These are phyloP conservation scores for Dryas alaskensis DNA, from an alignment of 306 rosid genomes.

Conservation along the genomic window DNA sequence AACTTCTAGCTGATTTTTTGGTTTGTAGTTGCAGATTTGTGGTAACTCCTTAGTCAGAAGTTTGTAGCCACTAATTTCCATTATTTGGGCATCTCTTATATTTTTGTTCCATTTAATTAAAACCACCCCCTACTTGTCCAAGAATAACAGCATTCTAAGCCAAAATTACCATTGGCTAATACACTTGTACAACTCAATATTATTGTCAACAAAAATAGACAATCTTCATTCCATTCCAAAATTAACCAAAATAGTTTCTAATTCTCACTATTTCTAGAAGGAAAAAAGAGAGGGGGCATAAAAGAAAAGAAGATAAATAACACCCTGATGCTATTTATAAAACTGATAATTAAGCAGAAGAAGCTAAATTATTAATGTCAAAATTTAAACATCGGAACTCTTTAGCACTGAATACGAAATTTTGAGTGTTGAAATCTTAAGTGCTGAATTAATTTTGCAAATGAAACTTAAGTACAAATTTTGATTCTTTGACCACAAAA, in stretches of 20 bases:
- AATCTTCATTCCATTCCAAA: background rate
- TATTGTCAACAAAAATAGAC: background rate
- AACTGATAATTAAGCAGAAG: too few species aligned
- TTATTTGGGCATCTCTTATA: background rate
- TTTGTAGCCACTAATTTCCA: constrained; percentile 25
- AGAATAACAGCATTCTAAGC: constrained; percentile 1
- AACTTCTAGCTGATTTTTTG: constrained; percentile 14
- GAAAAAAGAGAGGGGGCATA: background rate
- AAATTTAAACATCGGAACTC: too few species aligned
- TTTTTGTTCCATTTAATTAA: background rate
- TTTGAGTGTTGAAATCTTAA: too few species aligned
- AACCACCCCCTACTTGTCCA: background rate
- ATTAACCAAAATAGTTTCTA: background rate
- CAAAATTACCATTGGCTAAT: background rate
- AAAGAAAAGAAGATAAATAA: background rate
- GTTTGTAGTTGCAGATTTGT: constrained; percentile 25
- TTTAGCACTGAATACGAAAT: too few species aligned
- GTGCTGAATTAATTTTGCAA: background rate
- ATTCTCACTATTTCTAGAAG: background rate
- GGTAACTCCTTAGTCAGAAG: constrained; percentile 12
- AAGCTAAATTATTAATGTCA: too few species aligned
- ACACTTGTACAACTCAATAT: background rate
- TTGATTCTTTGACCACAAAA: background rate
- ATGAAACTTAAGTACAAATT: background rate
- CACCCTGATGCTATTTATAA: too few species aligned